Evolutionary conservation across 352 stramenopile species (phyloP).

Genomic region (Globisporangium recalcitrans): DNA sequence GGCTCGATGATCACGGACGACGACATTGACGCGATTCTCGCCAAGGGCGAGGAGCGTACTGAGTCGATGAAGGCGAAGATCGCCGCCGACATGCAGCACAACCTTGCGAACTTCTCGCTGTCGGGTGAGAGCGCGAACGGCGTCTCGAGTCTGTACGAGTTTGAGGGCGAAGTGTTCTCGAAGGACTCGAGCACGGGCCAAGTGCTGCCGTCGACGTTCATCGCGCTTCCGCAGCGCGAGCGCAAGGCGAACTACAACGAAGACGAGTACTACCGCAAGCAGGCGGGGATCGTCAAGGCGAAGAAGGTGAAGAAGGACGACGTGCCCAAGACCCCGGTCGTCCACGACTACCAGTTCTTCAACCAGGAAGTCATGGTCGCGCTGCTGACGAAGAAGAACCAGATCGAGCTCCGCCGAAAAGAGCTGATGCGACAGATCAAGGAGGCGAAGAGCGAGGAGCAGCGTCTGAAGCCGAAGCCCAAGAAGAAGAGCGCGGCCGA

Average conservation of each 20-base stretch:
- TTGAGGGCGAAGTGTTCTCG: slow-evolving; percentile 85
- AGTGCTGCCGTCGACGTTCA: slow-evolving; percentile 88
- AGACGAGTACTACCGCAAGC: slow-evolving; percentile 94
- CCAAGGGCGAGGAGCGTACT: slow-evolving; percentile 88
- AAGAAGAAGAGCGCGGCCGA: slow-evolving; percentile 48
- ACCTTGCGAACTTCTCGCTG: slow-evolving; percentile 94
- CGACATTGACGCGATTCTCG: slow-evolving; percentile 90
- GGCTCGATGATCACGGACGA: slow-evolving; percentile 90
- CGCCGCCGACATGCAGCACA: slow-evolving; percentile 91
- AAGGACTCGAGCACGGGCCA: slow-evolving; percentile 81
- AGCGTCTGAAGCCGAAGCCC: slow-evolving; percentile 70
- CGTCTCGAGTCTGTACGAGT: slow-evolving; percentile 85
- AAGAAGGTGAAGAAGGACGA: slow-evolving; percentile 89
- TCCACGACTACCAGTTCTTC: slow-evolving; percentile 96
- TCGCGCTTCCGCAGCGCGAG: slow-evolving; percentile 77
- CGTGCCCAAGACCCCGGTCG: slow-evolving; percentile 83
- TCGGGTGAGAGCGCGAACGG: slow-evolving; percentile 77
- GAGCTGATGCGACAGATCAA: slow-evolving; percentile 79
- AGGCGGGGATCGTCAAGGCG: slow-evolving; percentile 70
- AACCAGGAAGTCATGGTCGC: slow-evolving; percentile 85
- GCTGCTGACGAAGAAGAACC: slow-evolving; percentile 81
- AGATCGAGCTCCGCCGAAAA: slow-evolving; percentile 88
- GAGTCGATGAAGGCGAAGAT: slow-evolving; percentile 87
- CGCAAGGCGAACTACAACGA: slow-evolving; percentile 95
- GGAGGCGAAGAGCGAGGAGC: slow-evolving; percentile 76